Percentiles rank a stretch among this genome's conserved stretches.
These are phyloP conservation scores for Jimgerdemannia lactiflua DNA, from an alignment of 192 early-diverging fungal species.

Conservation along the genomic window DNA sequence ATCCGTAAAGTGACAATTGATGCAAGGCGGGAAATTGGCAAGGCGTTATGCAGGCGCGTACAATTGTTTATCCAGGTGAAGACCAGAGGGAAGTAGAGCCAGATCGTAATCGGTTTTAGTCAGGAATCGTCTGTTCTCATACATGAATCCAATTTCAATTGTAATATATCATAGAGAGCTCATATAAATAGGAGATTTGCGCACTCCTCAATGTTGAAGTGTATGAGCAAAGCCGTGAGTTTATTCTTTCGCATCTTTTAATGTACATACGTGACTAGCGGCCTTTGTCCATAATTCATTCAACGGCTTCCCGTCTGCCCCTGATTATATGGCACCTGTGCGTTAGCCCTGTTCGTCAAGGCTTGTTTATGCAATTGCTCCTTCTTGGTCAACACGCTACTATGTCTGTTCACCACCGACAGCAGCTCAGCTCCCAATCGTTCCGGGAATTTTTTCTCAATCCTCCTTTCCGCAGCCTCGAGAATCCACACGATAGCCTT, in stretches of 20 bases:
- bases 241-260: too few relatives aligned
- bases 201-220: too few relatives aligned
- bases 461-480: conserved; percentile 64
- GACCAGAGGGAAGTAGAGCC: conserved; percentile 26
- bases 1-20: conserved; percentile 38
- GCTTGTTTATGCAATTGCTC: conserved; percentile 76
- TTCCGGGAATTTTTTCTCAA: conserved; percentile 62
- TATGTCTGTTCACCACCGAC: conserved; percentile 73
- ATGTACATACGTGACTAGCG: too few relatives aligned
- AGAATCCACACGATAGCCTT: conserved; percentile 87
- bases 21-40: conserved; percentile 30
- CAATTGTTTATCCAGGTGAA: conserved; percentile 50
- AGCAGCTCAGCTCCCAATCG: conserved; percentile 77
- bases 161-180: too few relatives aligned
- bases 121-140: neutral
- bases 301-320: neutral
- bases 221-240: too few relatives aligned
- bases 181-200: too few relatives aligned
- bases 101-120: neutral
- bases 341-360: conserved; percentile 77
- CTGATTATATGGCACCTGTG: conserved; percentile 31
- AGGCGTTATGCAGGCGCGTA: conserved; percentile 37
- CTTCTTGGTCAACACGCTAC: conserved; percentile 70
- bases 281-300: neutral
- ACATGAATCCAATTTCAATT: neutral